Evolutionary conservation across 2,329 filamentous ascomycete species (phyloP).

Genomic region (Calonectria fujianensis): DNA sequence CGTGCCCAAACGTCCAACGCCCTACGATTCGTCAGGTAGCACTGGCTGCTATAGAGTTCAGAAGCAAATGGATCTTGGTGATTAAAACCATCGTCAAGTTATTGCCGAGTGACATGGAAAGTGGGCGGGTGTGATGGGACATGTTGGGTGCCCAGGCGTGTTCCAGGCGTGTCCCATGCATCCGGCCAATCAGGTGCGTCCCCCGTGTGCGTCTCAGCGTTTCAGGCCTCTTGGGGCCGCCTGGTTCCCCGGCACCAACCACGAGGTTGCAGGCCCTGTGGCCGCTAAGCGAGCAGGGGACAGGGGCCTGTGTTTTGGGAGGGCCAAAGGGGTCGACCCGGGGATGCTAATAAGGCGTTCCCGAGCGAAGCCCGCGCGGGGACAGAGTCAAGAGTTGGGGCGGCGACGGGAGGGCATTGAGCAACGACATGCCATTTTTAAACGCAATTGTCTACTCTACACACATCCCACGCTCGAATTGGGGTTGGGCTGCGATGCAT

Average conservation of each 20-base stretch:
- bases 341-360: conserved; percentile 15
- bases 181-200: conserved; percentile 16
- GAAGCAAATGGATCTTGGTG: neutral
- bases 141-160: neutral
- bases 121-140: conserved; percentile 13
- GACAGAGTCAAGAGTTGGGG: neutral
- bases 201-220: conserved; percentile 22
- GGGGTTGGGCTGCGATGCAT: neutral
- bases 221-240: conserved; percentile 17
- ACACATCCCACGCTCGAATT: neutral
- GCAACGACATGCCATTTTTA: neutral
- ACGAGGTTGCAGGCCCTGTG: conserved; percentile 33
- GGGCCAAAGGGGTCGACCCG: neutral
- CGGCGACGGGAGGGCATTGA: neutral
- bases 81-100: conserved; percentile 12
- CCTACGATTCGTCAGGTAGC: neutral
- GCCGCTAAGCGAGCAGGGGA: conserved; percentile 34
- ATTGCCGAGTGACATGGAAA: conserved; percentile 33
- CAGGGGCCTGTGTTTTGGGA: conserved; percentile 19
- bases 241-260: conserved; percentile 39
- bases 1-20: neutral
- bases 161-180: conserved; percentile 20
- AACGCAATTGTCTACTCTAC: conserved; percentile 5
- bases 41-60: conserved; percentile 5
- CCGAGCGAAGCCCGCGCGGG: neutral